Conservation (phyloP, 768 basidiomycete genomes). For the Auriscalpium vulgare region DNA sequence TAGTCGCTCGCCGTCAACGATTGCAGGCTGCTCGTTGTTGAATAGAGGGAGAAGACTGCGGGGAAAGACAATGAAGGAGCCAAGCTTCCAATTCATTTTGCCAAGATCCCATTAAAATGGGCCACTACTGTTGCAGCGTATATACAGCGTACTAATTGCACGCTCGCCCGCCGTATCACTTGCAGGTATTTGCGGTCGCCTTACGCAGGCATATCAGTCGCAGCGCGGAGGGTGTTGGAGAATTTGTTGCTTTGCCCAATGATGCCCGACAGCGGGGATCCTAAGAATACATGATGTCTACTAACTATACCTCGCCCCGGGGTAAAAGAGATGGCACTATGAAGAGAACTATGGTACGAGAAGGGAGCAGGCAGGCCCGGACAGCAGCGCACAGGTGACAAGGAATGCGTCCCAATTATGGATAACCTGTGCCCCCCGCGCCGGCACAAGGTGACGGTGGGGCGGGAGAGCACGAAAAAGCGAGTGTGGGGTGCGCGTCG, state of each 20-base stretch:
- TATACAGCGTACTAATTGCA: too few species aligned
- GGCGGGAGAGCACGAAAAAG: neutral
- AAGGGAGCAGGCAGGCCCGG: constrained; percentile 1
- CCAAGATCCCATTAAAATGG: too few species aligned
- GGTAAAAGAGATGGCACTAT: constrained; percentile 7
- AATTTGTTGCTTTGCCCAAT: constrained; percentile 5
- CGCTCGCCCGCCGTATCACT: too few species aligned
- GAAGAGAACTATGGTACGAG: constrained; percentile 12
- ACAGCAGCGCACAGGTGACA: neutral
- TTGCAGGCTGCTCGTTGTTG: too few species aligned
- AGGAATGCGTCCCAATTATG: neutral
- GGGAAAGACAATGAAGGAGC: too few species aligned
- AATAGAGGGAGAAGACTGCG: too few species aligned
- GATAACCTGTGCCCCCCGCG: neutral
- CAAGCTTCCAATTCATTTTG: too few species aligned
- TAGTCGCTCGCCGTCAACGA: too few species aligned
- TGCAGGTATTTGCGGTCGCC: too few species aligned
- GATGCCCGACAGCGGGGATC: constrained; percentile 5
- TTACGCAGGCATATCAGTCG: too few species aligned
- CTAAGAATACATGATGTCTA: constrained; percentile 26
- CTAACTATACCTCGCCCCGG: constrained; percentile 14
- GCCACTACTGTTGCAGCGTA: too few species aligned
- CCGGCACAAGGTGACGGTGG: too few species aligned
- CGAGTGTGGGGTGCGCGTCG: constrained; percentile 9
- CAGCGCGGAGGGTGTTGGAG: neutral